phyloP scores from a whole-genome alignment of 352 stramenopile genomes.

The Peronospora destructor region DNA sequence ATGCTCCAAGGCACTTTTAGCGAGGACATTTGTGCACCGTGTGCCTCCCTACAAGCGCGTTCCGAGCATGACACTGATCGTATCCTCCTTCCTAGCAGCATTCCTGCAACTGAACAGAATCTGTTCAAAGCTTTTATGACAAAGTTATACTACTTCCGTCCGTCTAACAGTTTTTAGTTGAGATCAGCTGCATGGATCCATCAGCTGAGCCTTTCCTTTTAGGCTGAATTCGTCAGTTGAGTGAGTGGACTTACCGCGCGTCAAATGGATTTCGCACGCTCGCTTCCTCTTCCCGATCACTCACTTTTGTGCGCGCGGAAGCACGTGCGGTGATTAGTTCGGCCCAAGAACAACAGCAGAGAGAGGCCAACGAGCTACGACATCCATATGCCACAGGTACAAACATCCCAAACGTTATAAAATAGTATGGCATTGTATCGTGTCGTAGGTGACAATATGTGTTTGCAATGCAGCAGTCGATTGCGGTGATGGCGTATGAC shows the following conservation, averaged over 20 bases:
- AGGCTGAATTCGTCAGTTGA: not conserved
- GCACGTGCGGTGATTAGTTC: constrained; percentile 16
- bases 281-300: constrained; percentile 6
- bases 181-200: not conserved
- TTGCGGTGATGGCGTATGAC: not conserved
- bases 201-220: constrained; percentile 4
- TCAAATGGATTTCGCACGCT: too few relatives aligned
- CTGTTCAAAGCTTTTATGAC: too few relatives aligned
- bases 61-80: too few relatives aligned
- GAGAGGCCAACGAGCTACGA: constrained; percentile 1
- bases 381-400: too few relatives aligned
- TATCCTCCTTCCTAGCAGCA: not conserved
- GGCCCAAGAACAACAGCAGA: not conserved
- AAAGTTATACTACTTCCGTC: not conserved
- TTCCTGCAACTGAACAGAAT: not conserved
- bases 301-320: constrained; percentile 4
- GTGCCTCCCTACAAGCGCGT: too few relatives aligned
- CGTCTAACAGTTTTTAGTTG: not conserved
- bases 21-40: too few relatives aligned
- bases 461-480: too few relatives aligned
- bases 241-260: not conserved
- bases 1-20: too few relatives aligned
- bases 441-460: too few relatives aligned
- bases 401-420: too few relatives aligned
- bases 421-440: too few relatives aligned